Evolutionary conservation across 1,284 basidiomycete genomes (phyloP).

Genomic region (Mycena citricolor): DNA sequence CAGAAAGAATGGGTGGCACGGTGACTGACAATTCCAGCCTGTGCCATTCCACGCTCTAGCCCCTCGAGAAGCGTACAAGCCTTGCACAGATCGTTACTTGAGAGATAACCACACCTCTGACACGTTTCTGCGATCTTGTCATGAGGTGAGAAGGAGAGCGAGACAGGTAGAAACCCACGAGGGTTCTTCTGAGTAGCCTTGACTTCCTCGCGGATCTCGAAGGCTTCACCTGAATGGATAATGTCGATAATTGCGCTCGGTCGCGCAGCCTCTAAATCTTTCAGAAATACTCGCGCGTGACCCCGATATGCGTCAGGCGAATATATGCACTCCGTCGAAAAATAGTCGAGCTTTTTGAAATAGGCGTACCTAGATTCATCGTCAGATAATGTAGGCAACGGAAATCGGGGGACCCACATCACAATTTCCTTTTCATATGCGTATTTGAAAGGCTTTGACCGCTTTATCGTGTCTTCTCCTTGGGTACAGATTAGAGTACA

Average conservation of each 20-base stretch:
- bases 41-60: conserved; percentile 80
- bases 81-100: conserved; percentile 90
- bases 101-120: conserved; percentile 88
- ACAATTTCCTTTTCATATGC: conserved; percentile 99
- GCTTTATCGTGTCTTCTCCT: conserved; percentile 91
- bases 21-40: conserved; percentile 63
- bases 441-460: conserved; percentile 99
- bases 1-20: conserved; percentile 2
- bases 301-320: conserved; percentile 98
- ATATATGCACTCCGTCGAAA: conserved; percentile 99
- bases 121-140: conserved; percentile 68
- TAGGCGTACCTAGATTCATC: conserved; percentile 83
- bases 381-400: neutral
- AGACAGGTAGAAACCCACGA: conserved; percentile 49
- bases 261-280: conserved; percentile 91
- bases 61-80: conserved; percentile 90
- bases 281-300: conserved; percentile 91
- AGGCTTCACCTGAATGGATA: conserved; percentile 93
- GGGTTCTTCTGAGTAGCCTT: conserved; percentile 76
- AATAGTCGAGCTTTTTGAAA: conserved; percentile 98
- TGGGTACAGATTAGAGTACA: conserved; percentile 95
- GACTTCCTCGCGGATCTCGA: conserved; percentile 77
- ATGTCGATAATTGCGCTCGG: conserved; percentile 97
- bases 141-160: neutral
- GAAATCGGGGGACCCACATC: conserved; percentile 60